phyloP scores from a whole-genome alignment of 2,329 filamentous ascomycete genomes.

The Xenoacremonium recifei region DNA sequence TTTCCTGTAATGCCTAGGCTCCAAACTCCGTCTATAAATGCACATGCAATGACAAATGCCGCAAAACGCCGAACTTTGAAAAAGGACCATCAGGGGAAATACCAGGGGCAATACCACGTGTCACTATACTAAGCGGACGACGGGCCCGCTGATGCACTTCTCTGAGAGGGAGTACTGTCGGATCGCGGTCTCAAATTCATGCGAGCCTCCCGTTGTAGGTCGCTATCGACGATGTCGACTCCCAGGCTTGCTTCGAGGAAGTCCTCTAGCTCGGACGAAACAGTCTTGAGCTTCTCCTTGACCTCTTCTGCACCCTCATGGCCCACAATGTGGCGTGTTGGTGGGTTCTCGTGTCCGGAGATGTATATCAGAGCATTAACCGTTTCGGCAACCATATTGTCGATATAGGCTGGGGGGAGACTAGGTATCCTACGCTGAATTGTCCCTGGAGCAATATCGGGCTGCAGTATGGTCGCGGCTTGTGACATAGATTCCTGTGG shows the following conservation, averaged over 20 bases:
- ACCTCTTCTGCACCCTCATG: slow-evolving; percentile 84
- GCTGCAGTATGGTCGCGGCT: slow-evolving; percentile 24
- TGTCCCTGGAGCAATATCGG: slow-evolving; percentile 35
- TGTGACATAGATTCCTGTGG: slow-evolving; percentile 28
- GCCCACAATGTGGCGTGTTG: slow-evolving; percentile 89
- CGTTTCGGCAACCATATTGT: slow-evolving; percentile 80
- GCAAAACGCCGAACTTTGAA: too few relatives aligned
- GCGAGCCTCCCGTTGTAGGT: slow-evolving; percentile 52
- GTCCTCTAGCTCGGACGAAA: slow-evolving; percentile 93
- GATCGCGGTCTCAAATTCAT: too few relatives aligned
- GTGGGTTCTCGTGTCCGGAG: slow-evolving; percentile 93
- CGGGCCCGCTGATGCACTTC: too few relatives aligned
- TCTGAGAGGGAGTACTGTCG: too few relatives aligned
- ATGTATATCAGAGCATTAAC: slow-evolving; percentile 89
- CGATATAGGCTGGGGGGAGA: slow-evolving; percentile 65
- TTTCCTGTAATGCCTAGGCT: too few relatives aligned
- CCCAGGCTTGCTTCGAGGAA: slow-evolving; percentile 88
- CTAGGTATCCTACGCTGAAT: slow-evolving; percentile 71
- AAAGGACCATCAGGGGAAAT: too few relatives aligned
- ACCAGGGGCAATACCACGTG: too few relatives aligned
- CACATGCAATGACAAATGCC: too few relatives aligned
- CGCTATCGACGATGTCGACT: slow-evolving; percentile 70
- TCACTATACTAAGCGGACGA: too few relatives aligned
- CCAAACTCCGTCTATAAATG: too few relatives aligned
- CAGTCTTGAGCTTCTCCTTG: slow-evolving; percentile 94